Evolutionary conservation across 1,284 basidiomycete genomes (phyloP), one percentile per base, ranked within the genome.

Genomic region (Rhodotorula sp.): DNA sequence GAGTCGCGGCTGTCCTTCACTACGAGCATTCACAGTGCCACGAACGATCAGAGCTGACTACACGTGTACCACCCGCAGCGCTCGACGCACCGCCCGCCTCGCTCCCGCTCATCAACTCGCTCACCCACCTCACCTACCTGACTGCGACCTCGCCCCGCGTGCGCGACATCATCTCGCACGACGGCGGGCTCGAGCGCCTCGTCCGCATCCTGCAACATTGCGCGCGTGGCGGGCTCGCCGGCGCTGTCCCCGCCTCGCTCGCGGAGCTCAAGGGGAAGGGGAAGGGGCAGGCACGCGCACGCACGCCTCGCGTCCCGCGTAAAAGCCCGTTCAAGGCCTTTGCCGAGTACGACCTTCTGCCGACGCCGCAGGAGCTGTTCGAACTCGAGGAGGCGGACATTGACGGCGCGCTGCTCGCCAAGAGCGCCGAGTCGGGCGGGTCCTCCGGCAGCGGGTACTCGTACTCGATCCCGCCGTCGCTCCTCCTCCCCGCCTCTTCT

Each of bases 91-190:
- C 66, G 90, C 90, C 72, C 89, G 93, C 77, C 4, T 88, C 93
- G 8, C 85, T 99, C 61, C 94, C 96, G 27, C 86, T 99, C 63
- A 91, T 97, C 85, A 98, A 97, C 84, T 97, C 95, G 59, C 89
- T 99, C 69, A 95, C 93, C 63, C 94, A 98, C 83, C 90, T 99
- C 70, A 92, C 92, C 63, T 97, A 97, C 83, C 90, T 99, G 77
- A 97, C 96, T 13, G 95, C 94, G 4, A 98, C 96, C 12, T 97
- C 94, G 0, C 95, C 96, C 7, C 89, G 95, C 72, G 98, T 99
- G 83, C 89, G 96, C 64, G 97, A 99, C 83, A 97, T 97, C 80
- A 91, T 99, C 86, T 96, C 94, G 56, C 89, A 92, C 85, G 96
- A 99, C 81, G 96, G 96, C 70, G 96, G 97, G 3, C 88, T 99